Evolutionary conservation across 768 basidiomycete species (phyloP).

Genomic region (Rhodosporidiobolus sp.): DNA sequence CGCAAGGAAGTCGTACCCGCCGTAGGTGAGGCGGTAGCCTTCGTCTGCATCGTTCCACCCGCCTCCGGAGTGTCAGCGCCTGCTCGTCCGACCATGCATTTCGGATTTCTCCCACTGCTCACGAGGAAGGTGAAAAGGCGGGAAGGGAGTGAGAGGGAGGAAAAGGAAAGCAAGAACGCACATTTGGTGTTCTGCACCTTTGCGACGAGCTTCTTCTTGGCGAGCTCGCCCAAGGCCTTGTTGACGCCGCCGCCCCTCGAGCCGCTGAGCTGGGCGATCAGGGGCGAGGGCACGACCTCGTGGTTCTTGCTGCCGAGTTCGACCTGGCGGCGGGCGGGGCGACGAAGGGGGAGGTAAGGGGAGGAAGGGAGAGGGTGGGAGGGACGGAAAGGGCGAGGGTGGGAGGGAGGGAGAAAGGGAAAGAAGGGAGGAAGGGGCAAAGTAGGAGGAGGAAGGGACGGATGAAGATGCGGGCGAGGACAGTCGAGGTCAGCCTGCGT

Average conservation of each 20-base stretch:
- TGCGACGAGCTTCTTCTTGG: slow-evolving; percentile 85
- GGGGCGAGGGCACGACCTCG: slow-evolving; percentile 81
- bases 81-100: not conserved
- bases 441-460: not conserved
- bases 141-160: not conserved
- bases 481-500: not conserved
- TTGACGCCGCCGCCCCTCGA: slow-evolving; percentile 87
- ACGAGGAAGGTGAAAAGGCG: not conserved
- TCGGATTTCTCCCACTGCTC: no score
- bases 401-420: not conserved
- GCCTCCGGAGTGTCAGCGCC: not conserved
- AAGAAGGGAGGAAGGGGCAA: not conserved
- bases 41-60: slow-evolving; percentile 72
- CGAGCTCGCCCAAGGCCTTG: slow-evolving; percentile 82
- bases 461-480: not conserved
- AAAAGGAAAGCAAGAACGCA: slow-evolving; percentile 52
- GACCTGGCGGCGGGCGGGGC: slow-evolving; percentile 57
- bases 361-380: not conserved
- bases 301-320: slow-evolving; percentile 99
- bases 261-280: slow-evolving; percentile 91
- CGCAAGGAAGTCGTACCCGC: slow-evolving; percentile 95
- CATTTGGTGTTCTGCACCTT: slow-evolving; percentile 90
- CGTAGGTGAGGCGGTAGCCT: slow-evolving; percentile 93
- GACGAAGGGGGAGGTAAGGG: not conserved
- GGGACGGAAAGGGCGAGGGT: not conserved